Evolutionary conservation across 345 rosid species (phyloP).

Genomic region (Excoecaria cochinchinensis): DNA sequence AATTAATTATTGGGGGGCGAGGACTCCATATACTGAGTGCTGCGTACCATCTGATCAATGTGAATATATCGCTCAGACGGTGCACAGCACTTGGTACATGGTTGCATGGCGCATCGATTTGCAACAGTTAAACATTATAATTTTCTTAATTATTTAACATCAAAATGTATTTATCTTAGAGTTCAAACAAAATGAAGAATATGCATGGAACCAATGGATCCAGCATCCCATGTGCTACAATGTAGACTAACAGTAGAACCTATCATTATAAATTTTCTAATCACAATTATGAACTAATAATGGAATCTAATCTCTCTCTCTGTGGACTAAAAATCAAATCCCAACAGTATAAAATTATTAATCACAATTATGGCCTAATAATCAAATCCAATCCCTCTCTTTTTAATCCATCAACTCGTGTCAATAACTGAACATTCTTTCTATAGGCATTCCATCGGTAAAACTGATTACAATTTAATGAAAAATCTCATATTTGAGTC

Average conservation of each 20-base stretch:
- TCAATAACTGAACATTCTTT: not conserved
- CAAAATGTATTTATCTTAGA: not conserved
- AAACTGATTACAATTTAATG: no score
- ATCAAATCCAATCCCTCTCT: constrained; percentile 4
- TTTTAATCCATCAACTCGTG: not conserved
- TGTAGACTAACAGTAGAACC: constrained; percentile 8
- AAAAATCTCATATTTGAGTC: no score
- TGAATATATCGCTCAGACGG: no score
- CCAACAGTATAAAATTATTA: not conserved
- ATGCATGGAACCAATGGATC: not conserved
- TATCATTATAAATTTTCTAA: not conserved
- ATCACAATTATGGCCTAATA: constrained; percentile 5
- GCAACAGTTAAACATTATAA: no score
- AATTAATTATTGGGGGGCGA: no score
- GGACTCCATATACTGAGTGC: no score
- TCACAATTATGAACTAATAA: constrained; percentile 5
- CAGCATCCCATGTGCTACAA: constrained; percentile 39
- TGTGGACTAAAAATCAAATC: not conserved
- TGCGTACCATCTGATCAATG: no score
- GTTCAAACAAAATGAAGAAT: not conserved
- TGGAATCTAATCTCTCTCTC: not conserved
- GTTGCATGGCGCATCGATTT: no score
- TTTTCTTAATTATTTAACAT: not conserved
- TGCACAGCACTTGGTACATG: no score
- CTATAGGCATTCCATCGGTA: not conserved